Base-by-base conservation (phyloP, 2,329 filamentous ascomycete species). In the Furcasterigmium sp. region DNA sequence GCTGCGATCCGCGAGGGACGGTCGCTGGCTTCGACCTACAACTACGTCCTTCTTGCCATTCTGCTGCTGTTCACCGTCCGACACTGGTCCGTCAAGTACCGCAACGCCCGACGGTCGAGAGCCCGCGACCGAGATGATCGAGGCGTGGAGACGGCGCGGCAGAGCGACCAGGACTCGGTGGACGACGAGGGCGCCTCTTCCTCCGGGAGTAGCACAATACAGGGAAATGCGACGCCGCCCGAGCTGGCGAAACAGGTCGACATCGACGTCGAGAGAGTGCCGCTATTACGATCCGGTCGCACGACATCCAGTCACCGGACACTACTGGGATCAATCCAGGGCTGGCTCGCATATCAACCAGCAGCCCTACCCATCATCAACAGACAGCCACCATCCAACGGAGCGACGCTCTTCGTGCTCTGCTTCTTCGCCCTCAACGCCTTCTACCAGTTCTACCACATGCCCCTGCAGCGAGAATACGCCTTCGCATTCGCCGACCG, bases 401-500 rank as follows among this genome's bases (percentile, higher is more conserved):
- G 66, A 6, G 73, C 73, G 0, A 73, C 75, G 0, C 48, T 83
- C 6, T 60, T 75, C 39, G 63, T 84, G 28, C 46, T 73, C 5
- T 53, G 62, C 8, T 77, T 79, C 57, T 37, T 81, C 5, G 65
- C 55, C 8, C 56, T 84, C 9, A 83, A 80, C 48, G 30, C 76
- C 21, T 82, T 82, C 56, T 80, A 78, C 56, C 69, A 75, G 25
- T 55, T 82, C 46, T 82, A 73, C 57, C 60, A 59, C 44, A 68
- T 76, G 25, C 68, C 73, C 0, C 56, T 78, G 15, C 62, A 64
- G 11, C 50, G 67, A n/a, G 58, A 64, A 37, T 71, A 72, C 53
- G 63, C 78, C 43, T 79, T 82, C 55, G 68, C 78, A 42, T 72
- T 82, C 38, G 73, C 76, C 45, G 78, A 83, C 53, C 67, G 78